These are phyloP conservation scores for Tylopilus vinaceipallidus DNA, from an alignment of 768 basidiomycete genomes.

Conservation along the genomic window DNA sequence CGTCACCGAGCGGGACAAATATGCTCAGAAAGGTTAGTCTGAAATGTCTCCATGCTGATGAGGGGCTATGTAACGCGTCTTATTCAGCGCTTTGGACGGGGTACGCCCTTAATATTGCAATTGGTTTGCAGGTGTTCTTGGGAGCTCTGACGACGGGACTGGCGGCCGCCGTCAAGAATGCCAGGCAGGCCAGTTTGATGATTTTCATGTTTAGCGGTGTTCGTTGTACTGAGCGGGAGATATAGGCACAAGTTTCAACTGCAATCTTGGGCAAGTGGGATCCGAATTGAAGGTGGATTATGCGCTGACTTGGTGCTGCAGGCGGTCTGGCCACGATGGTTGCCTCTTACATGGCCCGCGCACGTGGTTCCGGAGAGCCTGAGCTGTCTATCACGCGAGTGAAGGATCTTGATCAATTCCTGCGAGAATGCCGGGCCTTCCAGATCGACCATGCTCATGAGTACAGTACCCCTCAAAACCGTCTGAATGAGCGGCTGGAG, in stretches of 20 bases:
- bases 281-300: background rate
- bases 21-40: too few species aligned
- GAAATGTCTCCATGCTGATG: too few species aligned
- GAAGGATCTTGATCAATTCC: conserved; percentile 63
- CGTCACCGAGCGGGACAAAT: too few species aligned
- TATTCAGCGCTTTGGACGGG: conserved; percentile 30
- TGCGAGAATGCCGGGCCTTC: conserved; percentile 60
- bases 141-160: conserved; percentile 68
- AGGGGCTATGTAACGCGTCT: background rate
- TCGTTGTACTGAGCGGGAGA: too few species aligned
- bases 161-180: conserved; percentile 44
- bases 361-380: conserved; percentile 68
- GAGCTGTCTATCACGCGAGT: conserved; percentile 53
- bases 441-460: conserved; percentile 54
- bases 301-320: conserved; percentile 21
- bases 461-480: conserved; percentile 5
- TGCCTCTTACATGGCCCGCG: conserved; percentile 70
- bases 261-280: conserved; percentile 37
- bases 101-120: conserved; percentile 45
- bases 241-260: conserved; percentile 33
- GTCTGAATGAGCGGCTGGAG: conserved; percentile 2
- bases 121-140: conserved; percentile 59
- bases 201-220: too few species aligned
- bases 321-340: conserved; percentile 65
- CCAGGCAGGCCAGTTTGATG: conserved; percentile 39